These are phyloP conservation scores for Echium plantagineum DNA, from an alignment of 257 asterid species.

Conservation along the genomic window DNA sequence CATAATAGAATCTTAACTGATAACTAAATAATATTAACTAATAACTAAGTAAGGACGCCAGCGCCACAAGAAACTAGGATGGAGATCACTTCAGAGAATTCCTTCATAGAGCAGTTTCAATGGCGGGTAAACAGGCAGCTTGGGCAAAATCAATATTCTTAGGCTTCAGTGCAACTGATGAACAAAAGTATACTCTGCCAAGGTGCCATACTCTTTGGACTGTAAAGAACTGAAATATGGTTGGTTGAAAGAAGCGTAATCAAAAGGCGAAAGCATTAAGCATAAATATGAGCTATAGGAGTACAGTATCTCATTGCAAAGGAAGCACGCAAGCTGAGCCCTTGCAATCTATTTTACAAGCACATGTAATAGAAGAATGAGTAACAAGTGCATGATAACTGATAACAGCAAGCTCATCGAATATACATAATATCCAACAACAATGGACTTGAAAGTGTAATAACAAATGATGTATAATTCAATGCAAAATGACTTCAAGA, in stretches of 20 bases:
- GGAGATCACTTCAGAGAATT: conserved; percentile 69
- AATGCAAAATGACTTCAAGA: conserved; percentile 1
- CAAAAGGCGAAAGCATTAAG: no score
- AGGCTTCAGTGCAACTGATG: conserved; percentile 69
- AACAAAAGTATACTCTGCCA: conserved; percentile 77
- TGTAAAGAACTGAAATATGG: conserved; percentile 5
- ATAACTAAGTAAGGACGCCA: conserved; percentile 63
- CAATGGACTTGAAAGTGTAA: neutral
- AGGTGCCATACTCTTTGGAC: conserved; percentile 66
- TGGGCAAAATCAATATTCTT: conserved; percentile 56
- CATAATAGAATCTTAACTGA: conserved; percentile 33
- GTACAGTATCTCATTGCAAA: neutral
- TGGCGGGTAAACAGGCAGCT: conserved; percentile 77
- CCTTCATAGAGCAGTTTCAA: conserved; percentile 85
- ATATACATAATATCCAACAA: neutral
- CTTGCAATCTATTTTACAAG: neutral
- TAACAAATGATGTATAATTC: neutral
- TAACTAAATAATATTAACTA: no score
- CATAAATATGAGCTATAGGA: no score
- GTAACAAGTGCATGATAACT: no score
- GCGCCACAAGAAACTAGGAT: conserved; percentile 93
- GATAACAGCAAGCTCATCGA: no score
- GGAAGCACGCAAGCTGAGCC: neutral
- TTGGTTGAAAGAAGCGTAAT: no score
- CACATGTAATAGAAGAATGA: neutral